Evolutionary conservation across 2,329 filamentous ascomycete species (phyloP), one percentile per base, ranked within the genome.

Genomic region (Lachnellula cervina): DNA sequence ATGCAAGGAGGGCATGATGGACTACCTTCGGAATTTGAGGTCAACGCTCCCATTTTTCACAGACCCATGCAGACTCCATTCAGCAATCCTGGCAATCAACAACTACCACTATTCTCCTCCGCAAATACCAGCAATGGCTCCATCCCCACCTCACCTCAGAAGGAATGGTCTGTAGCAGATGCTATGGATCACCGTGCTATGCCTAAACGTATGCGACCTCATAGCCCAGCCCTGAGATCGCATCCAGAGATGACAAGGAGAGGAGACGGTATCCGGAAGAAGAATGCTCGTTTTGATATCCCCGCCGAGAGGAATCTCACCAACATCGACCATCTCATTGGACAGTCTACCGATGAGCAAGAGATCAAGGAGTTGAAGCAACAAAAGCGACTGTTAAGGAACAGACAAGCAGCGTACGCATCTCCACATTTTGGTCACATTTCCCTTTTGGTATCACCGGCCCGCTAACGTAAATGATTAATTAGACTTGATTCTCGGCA

Each of bases 301-400:
- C 94, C 94, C 9, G 86, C 89, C 45, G 94, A 97, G 75, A 84
- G 92, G 60, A 97, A 92, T 68, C 82, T 99, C 65, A 86, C 83
- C 78, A 97, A 95, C 75, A 97, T 99, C 74, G 94, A 99, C 72
- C 82, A 90, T 59, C 80, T 97, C 69, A 97, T 99, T 73, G 81
- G 87, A 52, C 86, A 90, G 73, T 93, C 90, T 37, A 90, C 84
- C 54, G 88, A 95, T 72, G 93, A 97, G 68, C 86, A 94, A 63
- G 88, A 96, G 77, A 89, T 96, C 77, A 97, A 96, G 80, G 92
- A 97, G 76, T 81, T 99, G 68, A 99, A 99, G 82, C 91, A 96
- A 72, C 94, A 97, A 74, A 97, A 97, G 80, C 87, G 94, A 59
- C 79, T 99, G 59, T 79, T 99, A 61, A 84, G 94, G 69, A 99